These are phyloP conservation scores for Chlorella sp. DNA, from an alignment of 139 green algal species.

Conservation along the genomic window DNA sequence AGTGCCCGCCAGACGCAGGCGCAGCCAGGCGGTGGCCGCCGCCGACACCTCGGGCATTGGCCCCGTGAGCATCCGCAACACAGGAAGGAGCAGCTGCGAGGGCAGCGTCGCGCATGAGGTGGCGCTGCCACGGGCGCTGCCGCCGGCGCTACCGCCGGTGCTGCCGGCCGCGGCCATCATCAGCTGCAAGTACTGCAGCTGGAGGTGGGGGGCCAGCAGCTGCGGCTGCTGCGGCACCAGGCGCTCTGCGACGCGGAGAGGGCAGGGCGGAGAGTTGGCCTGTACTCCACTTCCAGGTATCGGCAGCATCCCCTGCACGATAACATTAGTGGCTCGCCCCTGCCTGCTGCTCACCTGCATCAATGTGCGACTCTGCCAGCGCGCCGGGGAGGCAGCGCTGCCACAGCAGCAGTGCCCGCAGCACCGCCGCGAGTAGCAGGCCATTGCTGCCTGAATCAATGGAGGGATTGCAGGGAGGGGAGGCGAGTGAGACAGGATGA, in stretches of 20 bases:
- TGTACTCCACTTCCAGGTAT: too few relatives aligned
- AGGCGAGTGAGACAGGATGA: neutral
- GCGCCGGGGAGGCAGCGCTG: slow-evolving; percentile 42
- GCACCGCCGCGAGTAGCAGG: slow-evolving; percentile 28
- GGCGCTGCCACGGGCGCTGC: neutral
- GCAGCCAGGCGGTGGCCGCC: slow-evolving; percentile 11
- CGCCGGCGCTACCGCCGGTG: neutral
- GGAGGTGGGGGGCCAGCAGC: slow-evolving; percentile 13
- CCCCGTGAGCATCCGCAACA: slow-evolving; percentile 16
- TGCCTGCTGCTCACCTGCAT: too few relatives aligned
- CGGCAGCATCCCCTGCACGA: too few relatives aligned
- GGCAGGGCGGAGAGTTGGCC: too few relatives aligned
- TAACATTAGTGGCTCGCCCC: too few relatives aligned
- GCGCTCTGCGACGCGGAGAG: too few relatives aligned
- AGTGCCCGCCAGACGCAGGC: slow-evolving; percentile 10
- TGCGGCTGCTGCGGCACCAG: slow-evolving; percentile 34
- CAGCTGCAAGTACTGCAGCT: slow-evolving; percentile 15
- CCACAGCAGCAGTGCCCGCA: slow-evolving; percentile 38
- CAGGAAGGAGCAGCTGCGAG: slow-evolving; percentile 19
- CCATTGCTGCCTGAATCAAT: slow-evolving; percentile 12
- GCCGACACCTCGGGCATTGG: slow-evolving; percentile 20
- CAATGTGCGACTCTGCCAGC: slow-evolving; percentile 43
- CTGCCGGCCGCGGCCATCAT: neutral
- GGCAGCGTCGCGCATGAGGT: neutral
- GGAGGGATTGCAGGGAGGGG: neutral